phyloP scores from a whole-genome alignment of 805 yeast genomes.

The Zygotorulaspora florentina region DNA sequence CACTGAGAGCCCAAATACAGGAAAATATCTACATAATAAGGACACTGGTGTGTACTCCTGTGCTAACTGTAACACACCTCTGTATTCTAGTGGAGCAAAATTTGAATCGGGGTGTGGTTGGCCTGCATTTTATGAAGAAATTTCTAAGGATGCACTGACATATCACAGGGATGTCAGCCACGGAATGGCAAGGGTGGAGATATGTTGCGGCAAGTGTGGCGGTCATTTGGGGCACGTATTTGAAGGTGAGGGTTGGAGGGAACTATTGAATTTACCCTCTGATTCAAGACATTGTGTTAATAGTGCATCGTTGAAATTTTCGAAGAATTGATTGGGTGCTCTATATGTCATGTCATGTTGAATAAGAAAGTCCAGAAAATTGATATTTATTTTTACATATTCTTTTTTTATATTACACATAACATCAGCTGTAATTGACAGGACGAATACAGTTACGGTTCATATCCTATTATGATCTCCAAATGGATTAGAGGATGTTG shows the following conservation, averaged over 20 bases:
- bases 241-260: conserved; percentile 81
- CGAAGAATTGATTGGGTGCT: conserved; percentile 15
- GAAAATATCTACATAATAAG: conserved; percentile 33
- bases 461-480: conserved; percentile 44
- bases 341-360: too few relatives aligned
- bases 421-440: neutral
- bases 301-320: conserved; percentile 71
- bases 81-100: conserved; percentile 75
- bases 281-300: conserved; percentile 90
- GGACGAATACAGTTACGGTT: neutral
- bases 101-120: conserved; percentile 94
- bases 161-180: conserved; percentile 54
- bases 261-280: conserved; percentile 50
- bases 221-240: conserved; percentile 96
- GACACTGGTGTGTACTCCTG: conserved; percentile 69
- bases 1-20: conserved; percentile 44
- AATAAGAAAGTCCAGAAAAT: neutral
- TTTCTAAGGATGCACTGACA: conserved; percentile 72
- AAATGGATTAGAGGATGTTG: conserved; percentile 44
- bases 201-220: conserved; percentile 82
- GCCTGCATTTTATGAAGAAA: conserved; percentile 90
- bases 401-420: neutral
- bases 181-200: conserved; percentile 87
- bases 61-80: conserved; percentile 78
- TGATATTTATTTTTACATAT: neutral